Conservation (phyloP, 208 protist species). For the Crithidia fasciculata region DNA sequence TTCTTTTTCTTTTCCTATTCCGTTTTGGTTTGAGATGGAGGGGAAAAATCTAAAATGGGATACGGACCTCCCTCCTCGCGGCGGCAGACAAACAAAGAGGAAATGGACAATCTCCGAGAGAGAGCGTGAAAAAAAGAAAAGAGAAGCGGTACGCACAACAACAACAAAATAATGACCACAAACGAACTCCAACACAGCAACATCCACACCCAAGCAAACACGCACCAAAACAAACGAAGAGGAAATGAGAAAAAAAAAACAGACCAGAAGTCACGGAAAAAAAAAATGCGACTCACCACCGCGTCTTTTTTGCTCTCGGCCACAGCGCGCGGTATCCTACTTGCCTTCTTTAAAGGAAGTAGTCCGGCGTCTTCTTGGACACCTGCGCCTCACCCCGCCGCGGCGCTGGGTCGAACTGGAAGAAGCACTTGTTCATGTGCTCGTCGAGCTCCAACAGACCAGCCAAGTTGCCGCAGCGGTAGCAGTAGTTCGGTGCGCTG, state of each 20-base stretch:
- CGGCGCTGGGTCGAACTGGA: constrained; percentile 99
- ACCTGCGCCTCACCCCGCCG: constrained; percentile 97
- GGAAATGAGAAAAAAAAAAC: neutral
- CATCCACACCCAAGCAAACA: no score
- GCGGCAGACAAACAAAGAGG: neutral
- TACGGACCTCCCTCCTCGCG: no score
- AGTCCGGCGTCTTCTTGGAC: constrained; percentile 98
- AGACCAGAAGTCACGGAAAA: neutral
- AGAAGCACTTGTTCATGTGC: constrained; percentile 98
- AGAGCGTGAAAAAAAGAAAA: constrained; percentile 11
- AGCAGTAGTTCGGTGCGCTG: constrained; percentile 99
- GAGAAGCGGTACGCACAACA: no score
- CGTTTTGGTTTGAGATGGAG: no score
- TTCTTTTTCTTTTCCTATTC: no score
- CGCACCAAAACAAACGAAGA: neutral
- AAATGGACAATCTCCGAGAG: neutral
- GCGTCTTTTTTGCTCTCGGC: neutral
- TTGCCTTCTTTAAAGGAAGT: constrained; percentile 93
- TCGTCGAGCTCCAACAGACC: constrained; percentile 99
- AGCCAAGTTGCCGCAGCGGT: constrained; percentile 97
- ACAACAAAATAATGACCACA: neutral
- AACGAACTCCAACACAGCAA: neutral
- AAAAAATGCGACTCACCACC: neutral
- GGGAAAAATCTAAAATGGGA: no score
- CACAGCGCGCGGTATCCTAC: neutral